Base-by-base conservation (phyloP, 192 early-diverging fungal genomes). In the Gonapodya prolifera region DNA sequence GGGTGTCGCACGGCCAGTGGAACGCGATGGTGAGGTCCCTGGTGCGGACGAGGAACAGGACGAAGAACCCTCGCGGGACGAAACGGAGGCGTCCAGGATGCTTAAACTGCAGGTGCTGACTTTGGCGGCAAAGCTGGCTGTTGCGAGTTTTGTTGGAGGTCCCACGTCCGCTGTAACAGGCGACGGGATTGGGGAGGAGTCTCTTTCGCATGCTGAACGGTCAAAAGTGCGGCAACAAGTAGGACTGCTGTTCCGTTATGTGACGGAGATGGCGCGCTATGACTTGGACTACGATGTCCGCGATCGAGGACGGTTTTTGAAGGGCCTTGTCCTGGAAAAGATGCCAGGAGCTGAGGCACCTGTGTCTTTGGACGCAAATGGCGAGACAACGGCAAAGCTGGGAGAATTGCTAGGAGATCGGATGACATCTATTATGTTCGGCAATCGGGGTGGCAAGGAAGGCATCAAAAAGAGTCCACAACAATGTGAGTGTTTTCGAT, bases 241-340 rank as follows among this genome's bases (percentile, higher is more conserved):
- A 35, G 77, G 77, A 1, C 80, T 83, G 0, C 77, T 95, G 29
- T 87, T 91, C 36, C 85, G 90, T 69, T 94, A 96, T 82, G 80
- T 94, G 33, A 88, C 96, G 69, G 90, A 94, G 35, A 82, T 99
- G 77, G 95, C 96, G 0, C 83, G 92, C n/a, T 97, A 91, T 79
- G 98, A 99, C 82, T 82, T 88, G 28, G 86, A 91, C 79, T 97
- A 92, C 77, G 94, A 96, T 79, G 90, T 98, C 0, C 86, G 98
- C 30, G 98, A 99, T 77, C 89, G 95, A 16, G 92, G 93, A 8
- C 83, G 98, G 69, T 87, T 94, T 75, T 81, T 94, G 29, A 86
- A 87, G 69, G 86, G 80, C 13, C 79, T 92, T 23, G 82, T 89
- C n/a, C 79, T 80, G 77, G 76, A 84, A 1, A 28, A 74, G 34